A percentile compares a stretch with the other conserved stretches of the same genome.
phyloP scores from a whole-genome alignment of 345 rosid genomes.

The Euphorbia tirucalli region DNA sequence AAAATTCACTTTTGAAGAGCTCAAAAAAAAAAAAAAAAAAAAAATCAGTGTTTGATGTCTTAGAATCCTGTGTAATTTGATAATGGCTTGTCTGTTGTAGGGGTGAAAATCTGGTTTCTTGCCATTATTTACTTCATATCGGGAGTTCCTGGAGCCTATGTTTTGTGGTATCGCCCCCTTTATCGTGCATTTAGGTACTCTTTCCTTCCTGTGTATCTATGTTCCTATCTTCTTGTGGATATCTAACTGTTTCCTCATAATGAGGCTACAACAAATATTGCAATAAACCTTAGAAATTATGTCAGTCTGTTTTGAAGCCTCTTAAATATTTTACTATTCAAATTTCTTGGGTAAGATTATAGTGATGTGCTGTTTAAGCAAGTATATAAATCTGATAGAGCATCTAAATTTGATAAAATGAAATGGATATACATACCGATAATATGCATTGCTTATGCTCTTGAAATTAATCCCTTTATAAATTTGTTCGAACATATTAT shows the following conservation, averaged over 20 bases:
- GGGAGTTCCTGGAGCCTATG: constrained; percentile 68
- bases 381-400: not conserved
- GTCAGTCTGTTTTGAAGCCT: not conserved
- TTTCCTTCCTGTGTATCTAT: not conserved
- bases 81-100: constrained; percentile 34
- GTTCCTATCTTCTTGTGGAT: not conserved
- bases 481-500: not conserved
- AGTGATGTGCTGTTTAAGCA: not conserved
- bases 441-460: not conserved
- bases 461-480: not conserved
- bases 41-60: not conserved
- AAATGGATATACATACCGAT: not conserved
- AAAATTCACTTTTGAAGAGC: not conserved
- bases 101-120: constrained; percentile 91
- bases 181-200: constrained; percentile 88
- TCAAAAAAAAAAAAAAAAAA: not conserved
- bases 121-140: constrained; percentile 85
- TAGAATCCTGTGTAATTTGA: not conserved
- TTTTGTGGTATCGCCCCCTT: constrained; percentile 81
- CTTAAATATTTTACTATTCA: not conserved
- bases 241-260: not conserved
- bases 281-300: not conserved
- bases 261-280: not conserved
- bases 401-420: not conserved
- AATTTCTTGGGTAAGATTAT: not conserved